These are phyloP conservation scores for Alternaria atra DNA, from an alignment of 2,329 filamentous ascomycete species.

Conservation along the genomic window DNA sequence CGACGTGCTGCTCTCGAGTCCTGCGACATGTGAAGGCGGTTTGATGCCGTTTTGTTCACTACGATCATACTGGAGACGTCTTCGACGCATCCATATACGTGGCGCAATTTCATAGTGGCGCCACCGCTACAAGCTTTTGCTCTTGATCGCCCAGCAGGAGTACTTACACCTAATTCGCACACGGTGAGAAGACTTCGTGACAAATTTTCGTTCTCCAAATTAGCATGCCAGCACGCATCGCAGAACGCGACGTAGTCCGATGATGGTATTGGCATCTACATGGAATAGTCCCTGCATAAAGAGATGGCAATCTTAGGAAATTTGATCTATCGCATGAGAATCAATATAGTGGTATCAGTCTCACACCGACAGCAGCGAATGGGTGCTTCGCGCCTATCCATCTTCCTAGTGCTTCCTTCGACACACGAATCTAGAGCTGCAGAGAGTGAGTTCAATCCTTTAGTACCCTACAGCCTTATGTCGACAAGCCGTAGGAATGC, in stretches of 20 bases:
- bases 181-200: not conserved
- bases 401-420: not conserved
- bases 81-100: not conserved
- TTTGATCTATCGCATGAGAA: too few species aligned
- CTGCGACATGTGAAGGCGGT: not conserved
- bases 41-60: not conserved
- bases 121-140: too few species aligned
- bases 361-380: too few species aligned
- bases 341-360: too few species aligned
- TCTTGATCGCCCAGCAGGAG: too few species aligned
- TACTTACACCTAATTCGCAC: not conserved
- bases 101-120: too few species aligned
- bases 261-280: too few species aligned
- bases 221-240: not conserved
- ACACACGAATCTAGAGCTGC: not conserved
- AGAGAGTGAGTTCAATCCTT: not conserved
- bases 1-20: slow-evolving; percentile 1
- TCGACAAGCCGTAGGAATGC: not conserved
- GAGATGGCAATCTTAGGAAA: too few species aligned
- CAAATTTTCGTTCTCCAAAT: not conserved
- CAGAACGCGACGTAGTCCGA: not conserved
- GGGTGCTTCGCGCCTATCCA: too few species aligned
- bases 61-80: not conserved
- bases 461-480: not conserved
- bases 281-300: too few species aligned